phyloP scores from a whole-genome alignment of 768 basidiomycete species.

The Roridomyces roridus region DNA sequence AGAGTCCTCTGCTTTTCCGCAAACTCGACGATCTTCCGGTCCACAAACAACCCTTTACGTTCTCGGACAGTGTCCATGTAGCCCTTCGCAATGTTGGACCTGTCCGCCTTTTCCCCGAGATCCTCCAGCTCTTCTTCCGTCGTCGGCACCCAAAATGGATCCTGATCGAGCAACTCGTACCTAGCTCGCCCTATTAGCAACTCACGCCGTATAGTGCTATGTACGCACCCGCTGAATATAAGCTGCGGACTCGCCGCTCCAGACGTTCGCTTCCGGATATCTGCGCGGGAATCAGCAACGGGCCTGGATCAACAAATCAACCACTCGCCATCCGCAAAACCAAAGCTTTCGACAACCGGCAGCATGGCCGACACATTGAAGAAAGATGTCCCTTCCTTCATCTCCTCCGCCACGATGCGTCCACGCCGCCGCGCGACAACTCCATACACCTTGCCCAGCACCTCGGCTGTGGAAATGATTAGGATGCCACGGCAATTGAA shows the following conservation, averaged over 20 bases:
- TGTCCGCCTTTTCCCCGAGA: constrained; percentile 94
- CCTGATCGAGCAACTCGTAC: constrained; percentile 91
- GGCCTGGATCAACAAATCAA: background rate
- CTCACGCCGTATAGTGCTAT: background rate
- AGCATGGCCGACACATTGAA: constrained; percentile 91
- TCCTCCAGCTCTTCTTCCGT: constrained; percentile 98
- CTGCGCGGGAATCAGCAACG: constrained; percentile 45
- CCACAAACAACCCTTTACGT: constrained; percentile 95
- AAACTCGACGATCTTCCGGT: constrained; percentile 91
- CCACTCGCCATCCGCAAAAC: constrained; percentile 89
- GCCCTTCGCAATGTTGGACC: constrained; percentile 88
- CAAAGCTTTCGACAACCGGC: constrained; percentile 97
- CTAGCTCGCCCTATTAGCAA: constrained; percentile 44
- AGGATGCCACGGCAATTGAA: constrained; percentile 14
- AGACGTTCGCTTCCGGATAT: constrained; percentile 94
- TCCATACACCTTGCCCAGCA: constrained; percentile 95
- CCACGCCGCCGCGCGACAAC: constrained; percentile 93
- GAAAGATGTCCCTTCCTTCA: constrained; percentile 97
- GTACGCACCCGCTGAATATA: constrained; percentile 88
- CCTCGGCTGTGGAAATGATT: constrained; percentile 71
- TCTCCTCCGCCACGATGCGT: constrained; percentile 93
- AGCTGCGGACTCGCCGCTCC: constrained; percentile 97
- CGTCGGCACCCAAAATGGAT: constrained; percentile 98
- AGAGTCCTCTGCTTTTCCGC: constrained; percentile 97
- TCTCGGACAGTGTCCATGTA: constrained; percentile 93